Evolutionary conservation across 371 early-diverging fungal species (phyloP).

Genomic region (Haplosporangium sp.): DNA sequence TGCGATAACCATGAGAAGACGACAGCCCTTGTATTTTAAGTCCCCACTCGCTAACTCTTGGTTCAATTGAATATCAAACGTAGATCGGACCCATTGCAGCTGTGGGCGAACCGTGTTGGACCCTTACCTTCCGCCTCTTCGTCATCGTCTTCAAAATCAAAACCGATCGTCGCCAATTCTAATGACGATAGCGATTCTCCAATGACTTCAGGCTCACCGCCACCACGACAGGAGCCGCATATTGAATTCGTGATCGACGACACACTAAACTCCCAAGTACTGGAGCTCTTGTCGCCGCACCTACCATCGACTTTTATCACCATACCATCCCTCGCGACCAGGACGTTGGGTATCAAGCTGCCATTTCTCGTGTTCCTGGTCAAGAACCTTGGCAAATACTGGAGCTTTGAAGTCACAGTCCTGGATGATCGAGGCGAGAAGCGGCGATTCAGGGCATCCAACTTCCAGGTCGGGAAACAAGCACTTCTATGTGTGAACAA

Average conservation of each 20-base stretch:
- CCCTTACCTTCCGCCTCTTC: slow-evolving; percentile 55
- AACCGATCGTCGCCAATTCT: neutral
- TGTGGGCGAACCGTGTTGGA: slow-evolving; percentile 74
- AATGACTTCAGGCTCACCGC: neutral
- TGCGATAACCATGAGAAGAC: neutral
- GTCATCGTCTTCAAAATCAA: slow-evolving; percentile 5
- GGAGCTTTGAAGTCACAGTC: slow-evolving; percentile 91
- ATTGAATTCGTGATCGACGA: slow-evolving; percentile 85
- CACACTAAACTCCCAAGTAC: slow-evolving; percentile 82
- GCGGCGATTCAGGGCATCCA: slow-evolving; percentile 89
- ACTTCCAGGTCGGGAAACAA: slow-evolving; percentile 81
- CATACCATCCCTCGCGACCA: slow-evolving; percentile 78
- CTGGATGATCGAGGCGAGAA: slow-evolving; percentile 84
- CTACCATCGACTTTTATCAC: slow-evolving; percentile 89
- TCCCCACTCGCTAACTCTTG: neutral
- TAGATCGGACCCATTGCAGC: slow-evolving; percentile 87
- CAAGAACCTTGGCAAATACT: slow-evolving; percentile 89
- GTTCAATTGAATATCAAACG: neutral
- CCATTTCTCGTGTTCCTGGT: slow-evolving; percentile 89
- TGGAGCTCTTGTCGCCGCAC: slow-evolving; percentile 84
- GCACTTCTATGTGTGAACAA: neutral
- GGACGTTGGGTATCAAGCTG: slow-evolving; percentile 92
- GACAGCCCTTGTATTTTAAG: too few relatives aligned
- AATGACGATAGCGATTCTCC: slow-evolving; percentile 7
- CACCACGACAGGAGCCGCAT: slow-evolving; percentile 60